Percentiles rank a stretch among this genome's conserved stretches.
These are phyloP conservation scores for Coemansia asiatica DNA, from an alignment of 192 early-diverging fungal genomes.

Conservation along the genomic window DNA sequence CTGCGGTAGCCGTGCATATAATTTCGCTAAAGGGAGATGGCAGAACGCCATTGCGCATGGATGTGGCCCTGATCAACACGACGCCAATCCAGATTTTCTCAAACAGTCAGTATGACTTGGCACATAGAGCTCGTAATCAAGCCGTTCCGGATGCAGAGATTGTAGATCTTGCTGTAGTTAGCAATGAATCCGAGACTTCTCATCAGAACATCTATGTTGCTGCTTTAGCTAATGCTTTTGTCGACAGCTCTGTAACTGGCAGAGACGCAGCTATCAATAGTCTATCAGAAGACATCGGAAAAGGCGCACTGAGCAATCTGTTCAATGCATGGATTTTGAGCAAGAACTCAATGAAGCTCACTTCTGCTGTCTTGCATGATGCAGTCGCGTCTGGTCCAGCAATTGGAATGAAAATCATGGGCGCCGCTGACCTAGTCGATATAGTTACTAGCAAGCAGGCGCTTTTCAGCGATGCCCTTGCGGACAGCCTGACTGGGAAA, in stretches of 20 bases:
- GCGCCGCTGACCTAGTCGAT: constrained; percentile 22
- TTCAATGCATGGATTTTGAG: constrained; percentile 32
- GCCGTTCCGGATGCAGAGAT: constrained; percentile 4
- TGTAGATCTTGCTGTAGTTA: constrained; percentile 15
- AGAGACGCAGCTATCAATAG: neutral
- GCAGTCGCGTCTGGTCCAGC: neutral
- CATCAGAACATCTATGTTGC: constrained; percentile 13
- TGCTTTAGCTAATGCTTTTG: constrained; percentile 19
- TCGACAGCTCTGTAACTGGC: neutral
- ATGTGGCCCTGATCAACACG: neutral
- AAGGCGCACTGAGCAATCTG: constrained; percentile 3
- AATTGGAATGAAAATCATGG: constrained; percentile 37
- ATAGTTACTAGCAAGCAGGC: constrained; percentile 19
- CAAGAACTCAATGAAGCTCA: constrained; percentile 1
- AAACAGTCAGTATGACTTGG: neutral
- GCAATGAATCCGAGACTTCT: neutral
- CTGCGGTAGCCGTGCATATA: constrained; percentile 16
- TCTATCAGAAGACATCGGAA: neutral
- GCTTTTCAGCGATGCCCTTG: constrained; percentile 26
- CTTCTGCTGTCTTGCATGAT: constrained; percentile 4
- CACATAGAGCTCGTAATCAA: neutral
- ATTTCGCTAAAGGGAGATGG: constrained; percentile 9
- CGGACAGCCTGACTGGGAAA: neutral
- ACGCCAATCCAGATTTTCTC: constrained; percentile 5
- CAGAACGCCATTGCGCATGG: neutral